Percentiles rank a stretch among this genome's conserved stretches.
Evolutionary conservation across 2,329 filamentous ascomycete genomes (phyloP).

Genomic region (Exophiala sideris): DNA sequence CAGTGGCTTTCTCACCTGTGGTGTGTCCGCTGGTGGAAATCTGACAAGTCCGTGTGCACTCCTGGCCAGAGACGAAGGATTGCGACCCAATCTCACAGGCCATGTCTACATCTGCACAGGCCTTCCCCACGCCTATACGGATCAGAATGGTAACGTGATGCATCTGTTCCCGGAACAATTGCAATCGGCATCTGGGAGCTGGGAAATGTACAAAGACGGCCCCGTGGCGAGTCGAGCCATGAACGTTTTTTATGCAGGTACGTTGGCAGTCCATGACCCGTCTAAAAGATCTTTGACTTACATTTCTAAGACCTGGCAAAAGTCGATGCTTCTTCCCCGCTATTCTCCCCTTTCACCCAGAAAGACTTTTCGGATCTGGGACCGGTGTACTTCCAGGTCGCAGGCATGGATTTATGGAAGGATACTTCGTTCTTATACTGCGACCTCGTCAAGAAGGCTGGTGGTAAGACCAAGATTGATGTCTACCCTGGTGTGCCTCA

Average conservation of each 20-base stretch:
- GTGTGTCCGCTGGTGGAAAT: conserved; percentile 12
- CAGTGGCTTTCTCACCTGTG: conserved; percentile 17
- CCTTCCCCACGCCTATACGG: conserved; percentile 4
- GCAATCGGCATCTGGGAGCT: conserved; percentile 7
- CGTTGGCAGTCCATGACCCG: neutral
- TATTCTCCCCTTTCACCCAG: conserved; percentile 5
- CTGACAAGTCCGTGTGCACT: conserved; percentile 4
- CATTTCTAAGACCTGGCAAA: conserved; percentile 6
- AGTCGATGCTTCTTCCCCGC: neutral
- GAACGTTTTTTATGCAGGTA: conserved; percentile 12
- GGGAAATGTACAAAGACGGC: conserved; percentile 13
- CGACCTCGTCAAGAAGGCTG: conserved; percentile 12
- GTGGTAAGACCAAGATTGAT: conserved; percentile 8
- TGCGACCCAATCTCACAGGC: conserved; percentile 14
- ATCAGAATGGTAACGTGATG: neutral
- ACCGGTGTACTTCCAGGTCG: conserved; percentile 16
- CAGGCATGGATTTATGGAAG: conserved; percentile 20
- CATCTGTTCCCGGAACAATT: conserved; percentile 13
- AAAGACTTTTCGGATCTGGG: conserved; percentile 11
- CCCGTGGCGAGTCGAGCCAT: conserved; percentile 11
- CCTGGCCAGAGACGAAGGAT: conserved; percentile 11
- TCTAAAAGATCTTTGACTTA: neutral
- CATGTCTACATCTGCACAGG: conserved; percentile 18
- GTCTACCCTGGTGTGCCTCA: conserved; percentile 18
- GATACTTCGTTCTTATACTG: conserved; percentile 18